Evolutionary conservation across 192 early-diverging fungal genomes (phyloP).

Genomic region (Backusella psychrophila): DNA sequence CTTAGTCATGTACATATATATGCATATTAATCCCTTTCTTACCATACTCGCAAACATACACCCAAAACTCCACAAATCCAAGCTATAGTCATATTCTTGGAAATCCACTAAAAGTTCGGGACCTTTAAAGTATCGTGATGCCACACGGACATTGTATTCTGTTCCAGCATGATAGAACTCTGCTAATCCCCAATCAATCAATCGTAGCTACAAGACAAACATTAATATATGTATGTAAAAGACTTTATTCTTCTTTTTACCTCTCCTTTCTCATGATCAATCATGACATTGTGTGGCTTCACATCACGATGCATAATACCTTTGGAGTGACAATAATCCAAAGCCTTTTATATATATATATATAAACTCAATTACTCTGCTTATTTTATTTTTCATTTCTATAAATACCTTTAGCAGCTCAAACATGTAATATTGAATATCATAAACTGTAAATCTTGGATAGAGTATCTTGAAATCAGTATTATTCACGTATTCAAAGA

Average conservation of each 20-base stretch:
- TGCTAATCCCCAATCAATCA: slow-evolving; percentile 99
- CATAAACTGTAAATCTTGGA: slow-evolving; percentile 91
- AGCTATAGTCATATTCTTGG: slow-evolving; percentile 97
- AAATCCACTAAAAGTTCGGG: slow-evolving; percentile 98
- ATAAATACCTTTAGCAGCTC: slow-evolving; percentile 84
- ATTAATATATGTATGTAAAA: neutral
- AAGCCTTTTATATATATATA: slow-evolving; percentile 54
- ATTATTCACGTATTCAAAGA: slow-evolving; percentile 98
- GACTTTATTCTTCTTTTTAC: neutral
- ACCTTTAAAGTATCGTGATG: slow-evolving; percentile 98
- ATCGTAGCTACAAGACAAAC: slow-evolving; percentile 59
- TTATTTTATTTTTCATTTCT: too few species aligned
- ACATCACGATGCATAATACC: slow-evolving; percentile 99
- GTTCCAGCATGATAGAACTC: slow-evolving; percentile 99
- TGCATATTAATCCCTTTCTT: slow-evolving; percentile 9
- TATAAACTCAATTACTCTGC: too few species aligned
- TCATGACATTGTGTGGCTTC: slow-evolving; percentile 99
- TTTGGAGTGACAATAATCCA: slow-evolving; percentile 96
- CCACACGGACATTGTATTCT: slow-evolving; percentile 98
- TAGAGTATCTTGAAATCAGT: slow-evolving; percentile 97
- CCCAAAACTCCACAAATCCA: slow-evolving; percentile 99
- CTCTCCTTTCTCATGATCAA: slow-evolving; percentile 93
- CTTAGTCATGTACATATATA: neutral
- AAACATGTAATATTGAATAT: slow-evolving; percentile 96
- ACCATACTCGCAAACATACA: slow-evolving; percentile 99